Evolutionary conservation across 2,329 filamentous ascomycete genomes (phyloP).

Genomic region (Botrytis cinerea): DNA sequence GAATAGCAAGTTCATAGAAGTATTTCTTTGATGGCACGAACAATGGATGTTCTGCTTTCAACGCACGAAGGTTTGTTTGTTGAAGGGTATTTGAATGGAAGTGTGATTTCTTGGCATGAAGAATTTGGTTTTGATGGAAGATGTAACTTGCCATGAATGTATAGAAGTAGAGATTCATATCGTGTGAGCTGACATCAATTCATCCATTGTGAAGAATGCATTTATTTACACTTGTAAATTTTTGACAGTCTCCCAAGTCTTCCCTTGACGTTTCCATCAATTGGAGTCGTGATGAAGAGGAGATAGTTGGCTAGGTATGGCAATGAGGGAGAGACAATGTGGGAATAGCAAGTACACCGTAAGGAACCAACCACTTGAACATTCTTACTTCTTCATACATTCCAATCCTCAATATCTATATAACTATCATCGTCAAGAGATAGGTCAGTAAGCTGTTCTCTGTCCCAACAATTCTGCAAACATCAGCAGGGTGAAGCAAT

Average conservation of each 20-base stretch:
- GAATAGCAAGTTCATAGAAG: neutral
- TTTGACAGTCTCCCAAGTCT: neutral
- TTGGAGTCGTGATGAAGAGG: neutral
- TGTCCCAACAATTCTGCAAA: neutral
- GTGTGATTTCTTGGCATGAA: neutral
- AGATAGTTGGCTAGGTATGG: neutral
- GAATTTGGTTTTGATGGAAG: neutral
- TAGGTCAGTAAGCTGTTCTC: no score
- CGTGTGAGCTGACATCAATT: neutral
- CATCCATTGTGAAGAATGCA: neutral
- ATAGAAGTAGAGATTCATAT: neutral
- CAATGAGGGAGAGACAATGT: neutral
- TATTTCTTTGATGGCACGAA: conserved; percentile 12
- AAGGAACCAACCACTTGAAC: neutral
- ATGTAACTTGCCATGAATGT: neutral
- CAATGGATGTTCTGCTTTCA: conserved; percentile 20
- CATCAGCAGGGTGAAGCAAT: neutral
- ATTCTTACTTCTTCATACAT: neutral
- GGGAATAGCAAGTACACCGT: neutral
- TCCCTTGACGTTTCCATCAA: neutral
- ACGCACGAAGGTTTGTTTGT: neutral
- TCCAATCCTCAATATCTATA: no score
- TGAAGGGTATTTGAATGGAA: neutral
- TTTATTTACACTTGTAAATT: neutral
- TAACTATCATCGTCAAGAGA: no score